These are phyloP conservation scores for Furculomyces boomerangus DNA, from an alignment of 371 early-diverging fungal species.

Conservation along the genomic window DNA sequence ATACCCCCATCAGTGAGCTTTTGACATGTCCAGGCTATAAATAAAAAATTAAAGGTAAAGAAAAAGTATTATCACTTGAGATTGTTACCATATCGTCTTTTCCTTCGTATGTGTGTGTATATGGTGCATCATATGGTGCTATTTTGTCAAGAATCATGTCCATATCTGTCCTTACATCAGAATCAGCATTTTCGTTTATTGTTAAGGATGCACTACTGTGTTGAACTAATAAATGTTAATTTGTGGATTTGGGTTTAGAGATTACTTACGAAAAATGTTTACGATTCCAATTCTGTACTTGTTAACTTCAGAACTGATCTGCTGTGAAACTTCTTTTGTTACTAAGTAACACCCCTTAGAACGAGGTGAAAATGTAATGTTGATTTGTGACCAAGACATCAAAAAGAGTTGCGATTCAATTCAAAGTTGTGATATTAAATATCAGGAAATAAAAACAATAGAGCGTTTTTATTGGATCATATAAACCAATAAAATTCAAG, in stretches of 20 bases:
- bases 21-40: slow-evolving; percentile 65
- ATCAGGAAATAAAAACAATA: too few relatives aligned
- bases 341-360: slow-evolving; percentile 67
- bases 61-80: too few relatives aligned
- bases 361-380: slow-evolving; percentile 34
- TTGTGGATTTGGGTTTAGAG: not conserved
- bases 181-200: slow-evolving; percentile 71
- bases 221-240: slow-evolving; percentile 34
- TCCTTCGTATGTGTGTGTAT: slow-evolving; percentile 62
- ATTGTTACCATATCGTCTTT: slow-evolving; percentile 28
- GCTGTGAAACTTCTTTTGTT: slow-evolving; percentile 43
- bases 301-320: slow-evolving; percentile 36
- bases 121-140: slow-evolving; percentile 59
- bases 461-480: too few relatives aligned
- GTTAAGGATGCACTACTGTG: slow-evolving; percentile 81
- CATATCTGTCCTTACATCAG: slow-evolving; percentile 66
- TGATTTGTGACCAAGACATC: slow-evolving; percentile 49
- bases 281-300: slow-evolving; percentile 62
- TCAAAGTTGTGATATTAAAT: too few relatives aligned
- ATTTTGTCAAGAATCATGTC: slow-evolving; percentile 58
- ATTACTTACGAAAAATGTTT: slow-evolving; percentile 54
- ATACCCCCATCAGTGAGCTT: slow-evolving; percentile 61
- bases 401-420: too few relatives aligned
- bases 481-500: too few relatives aligned
- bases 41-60: slow-evolving; percentile 12